Evolutionary conservation across 306 rosid genomes (phyloP).

Genomic region (Quercus suber): DNA sequence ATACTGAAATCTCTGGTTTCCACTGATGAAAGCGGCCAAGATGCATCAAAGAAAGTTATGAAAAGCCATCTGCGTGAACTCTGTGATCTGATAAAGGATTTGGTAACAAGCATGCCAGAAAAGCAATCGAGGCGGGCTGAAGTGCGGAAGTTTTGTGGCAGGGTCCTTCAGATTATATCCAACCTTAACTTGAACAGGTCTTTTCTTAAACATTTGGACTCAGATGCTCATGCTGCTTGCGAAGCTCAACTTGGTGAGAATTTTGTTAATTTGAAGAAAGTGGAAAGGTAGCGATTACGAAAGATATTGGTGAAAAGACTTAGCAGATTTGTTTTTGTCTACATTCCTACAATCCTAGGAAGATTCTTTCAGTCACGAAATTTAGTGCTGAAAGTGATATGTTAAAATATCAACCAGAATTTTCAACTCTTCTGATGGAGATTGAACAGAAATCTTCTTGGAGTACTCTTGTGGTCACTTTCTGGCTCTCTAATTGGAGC

Average conservation of each 20-base stretch:
- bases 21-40: slow-evolving; percentile 34
- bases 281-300: slow-evolving; percentile 15
- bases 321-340: not conserved
- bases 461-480: not conserved
- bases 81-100: slow-evolving; percentile 51
- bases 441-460: not conserved
- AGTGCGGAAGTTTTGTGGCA: slow-evolving; percentile 57
- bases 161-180: slow-evolving; percentile 47
- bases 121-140: slow-evolving; percentile 66
- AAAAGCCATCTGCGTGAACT: slow-evolving; percentile 49
- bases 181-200: slow-evolving; percentile 42
- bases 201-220: slow-evolving; percentile 44
- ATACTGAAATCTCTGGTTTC: slow-evolving; percentile 50
- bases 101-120: slow-evolving; percentile 60
- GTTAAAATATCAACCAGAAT: not conserved
- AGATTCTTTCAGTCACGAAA: not conserved
- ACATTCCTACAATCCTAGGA: not conserved
- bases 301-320: not conserved
- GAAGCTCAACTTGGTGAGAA: slow-evolving; percentile 64
- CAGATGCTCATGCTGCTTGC: slow-evolving; percentile 50
- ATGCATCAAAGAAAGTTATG: slow-evolving; percentile 42
- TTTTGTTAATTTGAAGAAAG: slow-evolving; percentile 45
- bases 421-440: not conserved
- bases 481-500: not conserved
- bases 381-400: not conserved